Conservation (phyloP, 257 asterid species). For the Dorcoceras hygrometricum region DNA sequence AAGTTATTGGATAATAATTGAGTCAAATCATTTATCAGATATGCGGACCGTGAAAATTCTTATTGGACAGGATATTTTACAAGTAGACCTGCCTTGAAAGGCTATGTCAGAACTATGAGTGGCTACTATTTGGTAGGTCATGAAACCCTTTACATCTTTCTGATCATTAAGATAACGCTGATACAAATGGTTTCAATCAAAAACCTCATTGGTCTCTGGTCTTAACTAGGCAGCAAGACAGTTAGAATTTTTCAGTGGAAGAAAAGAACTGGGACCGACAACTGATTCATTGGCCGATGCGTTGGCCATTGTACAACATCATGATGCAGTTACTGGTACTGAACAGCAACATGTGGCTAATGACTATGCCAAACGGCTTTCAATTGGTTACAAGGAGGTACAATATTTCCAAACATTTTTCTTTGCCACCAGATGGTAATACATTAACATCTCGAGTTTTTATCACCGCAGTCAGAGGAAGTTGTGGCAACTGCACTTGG, state of each 20-base stretch:
- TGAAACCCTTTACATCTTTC: background rate
- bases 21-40: conserved; percentile 27
- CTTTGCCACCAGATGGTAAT: background rate
- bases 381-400: conserved; percentile 47
- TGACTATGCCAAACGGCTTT: conserved; percentile 43
- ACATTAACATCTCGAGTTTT: background rate
- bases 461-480: conserved; percentile 8
- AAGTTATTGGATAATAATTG: conserved; percentile 14
- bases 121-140: conserved; percentile 44
- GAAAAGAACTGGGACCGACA: conserved; percentile 27
- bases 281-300: conserved; percentile 42
- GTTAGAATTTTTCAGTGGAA: conserved; percentile 41
- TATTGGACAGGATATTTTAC: conserved; percentile 59
- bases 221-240: conserved; percentile 43
- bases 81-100: conserved; percentile 46
- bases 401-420: background rate
- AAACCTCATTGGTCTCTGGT: conserved; percentile 5
- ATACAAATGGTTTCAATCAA: conserved; percentile 1
- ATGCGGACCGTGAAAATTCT: conserved; percentile 42
- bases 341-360: conserved; percentile 44
- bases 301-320: conserved; percentile 49
- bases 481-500: conserved; percentile 22
- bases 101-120: conserved; percentile 41
- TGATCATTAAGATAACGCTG: background rate
- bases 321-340: conserved; percentile 53